A percentile compares a stretch with the other conserved stretches of the same genome.
Conservation (phyloP, 1,139 yeast genomes). For the Hansenula lynferdii region DNA sequence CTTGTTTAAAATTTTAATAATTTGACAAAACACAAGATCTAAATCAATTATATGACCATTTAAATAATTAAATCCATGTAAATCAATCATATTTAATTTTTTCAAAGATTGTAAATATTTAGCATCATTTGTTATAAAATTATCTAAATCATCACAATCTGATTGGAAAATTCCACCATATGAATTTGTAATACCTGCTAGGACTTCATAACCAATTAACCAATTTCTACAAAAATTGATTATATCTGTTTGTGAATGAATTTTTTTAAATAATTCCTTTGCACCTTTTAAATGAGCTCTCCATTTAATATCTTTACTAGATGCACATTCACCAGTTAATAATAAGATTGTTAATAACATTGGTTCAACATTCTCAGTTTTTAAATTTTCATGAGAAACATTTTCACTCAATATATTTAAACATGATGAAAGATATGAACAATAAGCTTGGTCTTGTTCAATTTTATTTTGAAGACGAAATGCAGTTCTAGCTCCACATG, state of each 20-base stretch:
- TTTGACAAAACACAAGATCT: constrained; percentile 45
- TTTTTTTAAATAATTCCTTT: constrained; percentile 56
- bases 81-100: constrained; percentile 32
- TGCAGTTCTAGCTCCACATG: constrained; percentile 64
- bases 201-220: constrained; percentile 63
- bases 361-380: constrained; percentile 51
- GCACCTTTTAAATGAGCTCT: constrained; percentile 75
- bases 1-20: constrained; percentile 48
- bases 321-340: constrained; percentile 66
- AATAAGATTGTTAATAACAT: constrained; percentile 63
- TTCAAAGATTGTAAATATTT: constrained; percentile 37
- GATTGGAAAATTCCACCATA: constrained; percentile 62
- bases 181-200: constrained; percentile 65
- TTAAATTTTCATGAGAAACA: constrained; percentile 25
- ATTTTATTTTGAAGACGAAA: constrained; percentile 38
- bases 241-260: constrained; percentile 34
- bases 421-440: constrained; percentile 59
- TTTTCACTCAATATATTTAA: constrained; percentile 45
- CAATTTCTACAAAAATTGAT: constrained; percentile 63
- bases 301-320: constrained; percentile 63
- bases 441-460: constrained; percentile 62
- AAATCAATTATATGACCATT: constrained; percentile 59
- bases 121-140: constrained; percentile 45
- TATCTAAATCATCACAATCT: constrained; percentile 44
- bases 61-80: constrained; percentile 53